A percentile compares a stretch with the other conserved stretches of the same genome.
phyloP scores from a whole-genome alignment of 2,329 filamentous ascomycete genomes.

The Cladosporium cucumerinum region DNA sequence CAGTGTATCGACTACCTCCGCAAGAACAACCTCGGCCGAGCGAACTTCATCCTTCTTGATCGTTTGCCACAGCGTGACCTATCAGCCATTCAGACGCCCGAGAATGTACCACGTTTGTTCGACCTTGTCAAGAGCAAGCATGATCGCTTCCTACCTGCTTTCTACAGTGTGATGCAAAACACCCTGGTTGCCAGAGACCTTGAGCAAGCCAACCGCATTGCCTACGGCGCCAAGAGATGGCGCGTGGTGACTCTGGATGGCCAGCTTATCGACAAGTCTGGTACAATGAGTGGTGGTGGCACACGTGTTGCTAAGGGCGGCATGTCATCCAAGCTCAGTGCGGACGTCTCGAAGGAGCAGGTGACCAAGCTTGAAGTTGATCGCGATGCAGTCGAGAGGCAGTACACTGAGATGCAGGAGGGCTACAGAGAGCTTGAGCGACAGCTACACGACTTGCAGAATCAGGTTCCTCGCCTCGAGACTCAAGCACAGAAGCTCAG shows the following conservation, averaged over 20 bases:
- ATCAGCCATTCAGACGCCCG: slow-evolving; percentile 78
- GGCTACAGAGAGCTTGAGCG: slow-evolving; percentile 77
- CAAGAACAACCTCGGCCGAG: slow-evolving; percentile 94
- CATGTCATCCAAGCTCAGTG: slow-evolving; percentile 95
- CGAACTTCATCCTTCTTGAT: slow-evolving; percentile 95
- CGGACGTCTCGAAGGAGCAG: slow-evolving; percentile 82
- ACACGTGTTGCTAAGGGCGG: slow-evolving; percentile 83
- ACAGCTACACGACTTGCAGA: slow-evolving; percentile 66
- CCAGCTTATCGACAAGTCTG: slow-evolving; percentile 94
- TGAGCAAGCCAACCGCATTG: slow-evolving; percentile 94
- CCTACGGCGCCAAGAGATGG: slow-evolving; percentile 91
- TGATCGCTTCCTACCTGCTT: slow-evolving; percentile 80
- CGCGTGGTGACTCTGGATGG: slow-evolving; percentile 93
- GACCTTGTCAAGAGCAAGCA: slow-evolving; percentile 89
- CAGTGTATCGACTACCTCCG: slow-evolving; percentile 97
- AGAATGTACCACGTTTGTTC: slow-evolving; percentile 87
- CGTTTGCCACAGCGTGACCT: slow-evolving; percentile 77
- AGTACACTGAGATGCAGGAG: slow-evolving; percentile 80
- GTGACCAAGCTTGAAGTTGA: slow-evolving; percentile 83
- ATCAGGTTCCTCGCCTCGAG: slow-evolving; percentile 78
- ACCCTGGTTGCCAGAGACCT: slow-evolving; percentile 90
- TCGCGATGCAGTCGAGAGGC: slow-evolving; percentile 77
- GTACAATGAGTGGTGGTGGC: slow-evolving; percentile 97
- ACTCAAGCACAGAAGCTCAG: slow-evolving; percentile 87
- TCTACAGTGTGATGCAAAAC: slow-evolving; percentile 93